Conservation (phyloP, 2,329 filamentous ascomycete species). For the Ascocoryne sarcoides region DNA sequence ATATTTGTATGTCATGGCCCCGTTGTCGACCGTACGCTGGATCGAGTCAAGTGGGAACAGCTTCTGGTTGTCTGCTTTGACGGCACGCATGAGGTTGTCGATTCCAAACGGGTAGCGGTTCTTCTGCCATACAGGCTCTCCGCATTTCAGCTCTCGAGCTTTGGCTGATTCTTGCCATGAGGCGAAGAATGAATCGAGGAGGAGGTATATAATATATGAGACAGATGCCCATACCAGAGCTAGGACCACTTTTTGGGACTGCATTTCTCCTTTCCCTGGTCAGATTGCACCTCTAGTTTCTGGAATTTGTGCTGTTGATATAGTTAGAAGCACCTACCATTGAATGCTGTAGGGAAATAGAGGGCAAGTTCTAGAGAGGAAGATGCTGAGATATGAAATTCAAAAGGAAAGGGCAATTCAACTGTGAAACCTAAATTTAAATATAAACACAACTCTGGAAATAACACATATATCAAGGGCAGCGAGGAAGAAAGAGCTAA, state of each 20-base stretch:
- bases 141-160: slow-evolving; percentile 22
- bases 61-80: slow-evolving; percentile 17
- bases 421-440: no score
- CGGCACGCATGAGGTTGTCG: slow-evolving; percentile 18
- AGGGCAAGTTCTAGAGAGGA: no score
- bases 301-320: no score
- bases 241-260: background rate
- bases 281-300: no score
- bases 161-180: slow-evolving; percentile 13
- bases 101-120: slow-evolving; percentile 22
- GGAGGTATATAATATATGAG: slow-evolving; percentile 14
- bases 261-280: no score
- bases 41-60: slow-evolving; percentile 24
- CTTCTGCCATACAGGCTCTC: slow-evolving; percentile 16
- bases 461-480: no score
- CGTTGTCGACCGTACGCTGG: slow-evolving; percentile 27
- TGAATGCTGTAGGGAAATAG: no score
- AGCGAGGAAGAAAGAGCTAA: no score
- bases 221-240: slow-evolving; percentile 1
- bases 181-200: slow-evolving; percentile 9
- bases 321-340: no score
- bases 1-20: slow-evolving; percentile 22
- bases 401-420: no score
- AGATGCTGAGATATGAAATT: no score
- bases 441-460: no score